These are phyloP conservation scores for Allium fistulosum DNA, from an alignment of 106 monocot genomes.

Conservation along the genomic window DNA sequence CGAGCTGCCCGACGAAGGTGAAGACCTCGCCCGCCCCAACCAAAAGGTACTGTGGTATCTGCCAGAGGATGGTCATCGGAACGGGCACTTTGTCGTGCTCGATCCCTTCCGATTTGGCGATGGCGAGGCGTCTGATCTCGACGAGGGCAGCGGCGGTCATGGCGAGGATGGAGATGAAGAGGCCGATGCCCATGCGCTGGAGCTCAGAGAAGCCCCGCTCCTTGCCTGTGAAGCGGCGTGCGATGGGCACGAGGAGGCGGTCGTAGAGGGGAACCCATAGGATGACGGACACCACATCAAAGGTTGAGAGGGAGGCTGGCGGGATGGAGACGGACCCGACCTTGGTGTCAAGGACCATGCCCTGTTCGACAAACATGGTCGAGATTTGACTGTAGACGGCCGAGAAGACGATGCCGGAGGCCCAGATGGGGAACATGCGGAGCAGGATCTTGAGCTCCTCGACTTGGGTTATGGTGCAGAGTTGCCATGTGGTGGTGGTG, in stretches of 20 bases:
- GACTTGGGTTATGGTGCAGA: slow-evolving; percentile 66
- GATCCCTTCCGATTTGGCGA: slow-evolving; percentile 29
- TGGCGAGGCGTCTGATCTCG: slow-evolving; percentile 40
- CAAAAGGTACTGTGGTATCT: slow-evolving; percentile 53
- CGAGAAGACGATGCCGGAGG: slow-evolving; percentile 40
- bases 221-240: slow-evolving; percentile 43
- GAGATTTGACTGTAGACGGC: slow-evolving; percentile 49
- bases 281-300: slow-evolving; percentile 48
- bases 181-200: slow-evolving; percentile 59
- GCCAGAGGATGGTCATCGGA: slow-evolving; percentile 63
- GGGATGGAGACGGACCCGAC: slow-evolving; percentile 45
- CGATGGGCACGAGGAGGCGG: slow-evolving; percentile 36
- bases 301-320: slow-evolving; percentile 55
- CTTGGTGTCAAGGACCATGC: slow-evolving; percentile 45
- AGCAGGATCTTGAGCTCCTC: slow-evolving; percentile 65
- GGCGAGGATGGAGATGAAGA: slow-evolving; percentile 46
- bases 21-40: slow-evolving; percentile 50
- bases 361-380: slow-evolving; percentile 65
- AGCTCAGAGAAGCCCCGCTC: slow-evolving; percentile 54
- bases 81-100: slow-evolving; percentile 28
- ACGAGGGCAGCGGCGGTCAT: slow-evolving; percentile 50
- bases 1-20: slow-evolving; percentile 43
- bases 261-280: slow-evolving; percentile 61
- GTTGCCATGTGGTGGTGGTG: slow-evolving; percentile 40
- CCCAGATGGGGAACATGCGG: slow-evolving; percentile 65